These are phyloP conservation scores for Rhodotorula sp. DNA, from an alignment of 1,284 basidiomycete genomes.

Conservation along the genomic window DNA sequence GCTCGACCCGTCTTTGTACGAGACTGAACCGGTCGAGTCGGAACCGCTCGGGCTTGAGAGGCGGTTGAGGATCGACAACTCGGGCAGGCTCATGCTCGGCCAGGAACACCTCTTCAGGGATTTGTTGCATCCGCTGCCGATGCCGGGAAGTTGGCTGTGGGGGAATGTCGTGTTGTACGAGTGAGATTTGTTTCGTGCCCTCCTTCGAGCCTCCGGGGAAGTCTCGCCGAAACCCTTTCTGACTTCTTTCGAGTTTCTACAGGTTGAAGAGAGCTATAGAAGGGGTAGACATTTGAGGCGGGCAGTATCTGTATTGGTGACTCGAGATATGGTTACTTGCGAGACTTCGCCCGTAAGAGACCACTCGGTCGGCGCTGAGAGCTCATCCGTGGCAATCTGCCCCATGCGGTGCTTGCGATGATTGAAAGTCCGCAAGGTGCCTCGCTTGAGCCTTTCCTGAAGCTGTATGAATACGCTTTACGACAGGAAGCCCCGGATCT, in stretches of 20 bases:
- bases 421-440: too few relatives aligned
- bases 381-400: too few relatives aligned
- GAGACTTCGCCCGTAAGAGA: too few relatives aligned
- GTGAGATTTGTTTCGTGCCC: neutral
- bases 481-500: too few relatives aligned
- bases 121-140: constrained; percentile 35
- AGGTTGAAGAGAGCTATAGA: constrained; percentile 21
- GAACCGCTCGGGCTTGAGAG: constrained; percentile 33
- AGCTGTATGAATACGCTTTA: too few relatives aligned
- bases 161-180: constrained; percentile 40
- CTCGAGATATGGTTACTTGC: too few relatives aligned
- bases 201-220: neutral
- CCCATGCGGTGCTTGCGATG: too few relatives aligned
- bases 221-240: neutral
- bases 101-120: constrained; percentile 40
- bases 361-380: too few relatives aligned
- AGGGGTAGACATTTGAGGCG: constrained; percentile 8
- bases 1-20: neutral
- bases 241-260: neutral
- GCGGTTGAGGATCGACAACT: constrained; percentile 33
- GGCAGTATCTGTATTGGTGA: too few relatives aligned
- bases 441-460: too few relatives aligned
- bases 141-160: constrained; percentile 41
- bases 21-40: neutral
- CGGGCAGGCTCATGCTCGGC: constrained; percentile 32